Evolutionary conservation across 148 eudicot genomes (phyloP), one percentile per base, ranked within the genome.

Genomic region (Chenopodium quinoa): DNA sequence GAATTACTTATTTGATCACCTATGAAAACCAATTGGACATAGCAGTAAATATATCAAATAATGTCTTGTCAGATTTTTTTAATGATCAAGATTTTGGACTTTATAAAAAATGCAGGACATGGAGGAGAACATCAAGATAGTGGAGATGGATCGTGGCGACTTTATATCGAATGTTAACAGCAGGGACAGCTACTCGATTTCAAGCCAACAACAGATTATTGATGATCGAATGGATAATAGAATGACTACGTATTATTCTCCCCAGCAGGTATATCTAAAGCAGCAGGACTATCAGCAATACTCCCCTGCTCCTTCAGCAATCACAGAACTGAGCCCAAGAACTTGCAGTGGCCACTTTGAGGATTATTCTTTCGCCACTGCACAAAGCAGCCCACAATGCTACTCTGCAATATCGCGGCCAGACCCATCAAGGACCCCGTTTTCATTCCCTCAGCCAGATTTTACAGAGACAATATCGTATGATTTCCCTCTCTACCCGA

Each of bases 61-160:
- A 16, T 58, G 1, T 58, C 3, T 37, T 37, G 63, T 10, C 54
- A 58, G 19, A 14, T 19, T 12, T 58, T 56, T 58, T 14, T 12
- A 58, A 19, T 19, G 63, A 58, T 58, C 63, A 58, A 58, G 63
- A 58, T 58, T 58, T 62, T 20, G 14, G 11, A 11, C 1, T 54
- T 16, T 54, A 9, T 4, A 19, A 20, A 31, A 63, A 16, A 63
- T 79, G 86, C 87, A 93, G 97, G 97, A 91, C 47, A 79, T 87
- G 89, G 97, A 96, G 56, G 98, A 96, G 85, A 89, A 92, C 84
- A 88, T 93, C 50, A 96, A 93, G 83, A 93, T 92, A 54, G 99
- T 96, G 44, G 99, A 96, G 74, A 91, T 96, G 98, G 99, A 96
- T 80, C 79, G 75, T 8, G 98, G 95, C 7, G 92, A 93, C 67